phyloP scores from a whole-genome alignment of 106 monocot species.

The Acorus calamus region DNA sequence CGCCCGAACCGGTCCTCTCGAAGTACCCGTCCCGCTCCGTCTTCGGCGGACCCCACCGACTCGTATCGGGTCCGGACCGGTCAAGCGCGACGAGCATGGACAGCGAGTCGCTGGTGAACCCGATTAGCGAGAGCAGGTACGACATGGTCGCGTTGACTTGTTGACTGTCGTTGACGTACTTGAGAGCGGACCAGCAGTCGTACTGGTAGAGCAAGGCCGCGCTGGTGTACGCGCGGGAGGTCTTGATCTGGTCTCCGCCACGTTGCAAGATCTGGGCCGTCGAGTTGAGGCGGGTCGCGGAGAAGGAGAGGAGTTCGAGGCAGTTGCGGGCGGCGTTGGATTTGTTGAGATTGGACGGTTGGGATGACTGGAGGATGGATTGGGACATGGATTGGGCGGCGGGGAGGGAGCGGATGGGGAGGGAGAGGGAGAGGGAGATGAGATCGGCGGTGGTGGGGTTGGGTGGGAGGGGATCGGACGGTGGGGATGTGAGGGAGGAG shows the following conservation, averaged over 20 bases:
- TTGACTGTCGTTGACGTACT: slow-evolving; percentile 49
- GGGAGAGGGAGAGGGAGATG: slow-evolving; percentile 12
- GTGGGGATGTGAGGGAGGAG: slow-evolving; percentile 10
- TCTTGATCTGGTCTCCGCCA: neutral
- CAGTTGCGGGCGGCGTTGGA: slow-evolving; percentile 61
- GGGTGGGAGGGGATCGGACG: neutral
- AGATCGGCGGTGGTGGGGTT: slow-evolving; percentile 15
- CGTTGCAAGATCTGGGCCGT: slow-evolving; percentile 1
- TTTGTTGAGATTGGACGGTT: slow-evolving; percentile 37
- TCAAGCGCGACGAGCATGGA: slow-evolving; percentile 54
- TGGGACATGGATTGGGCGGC: slow-evolving; percentile 16
- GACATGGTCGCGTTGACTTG: slow-evolving; percentile 46
- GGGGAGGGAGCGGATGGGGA: slow-evolving; percentile 6
- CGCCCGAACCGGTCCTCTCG: neutral
- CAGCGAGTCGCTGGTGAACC: slow-evolving; percentile 50
- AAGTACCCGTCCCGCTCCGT: slow-evolving; percentile 78
- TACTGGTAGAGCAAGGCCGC: slow-evolving; percentile 71
- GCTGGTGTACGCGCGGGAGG: slow-evolving; percentile 33
- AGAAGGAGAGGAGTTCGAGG: slow-evolving; percentile 41
- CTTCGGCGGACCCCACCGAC: slow-evolving; percentile 56
- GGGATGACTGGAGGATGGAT: slow-evolving; percentile 43
- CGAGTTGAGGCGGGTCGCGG: slow-evolving; percentile 35
- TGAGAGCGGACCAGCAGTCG: slow-evolving; percentile 66
- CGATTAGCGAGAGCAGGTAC: slow-evolving; percentile 23
- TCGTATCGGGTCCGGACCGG: slow-evolving; percentile 48